Base-by-base conservation (phyloP, 140 eudicot genomes). In the Stevia rebaudiana region DNA sequence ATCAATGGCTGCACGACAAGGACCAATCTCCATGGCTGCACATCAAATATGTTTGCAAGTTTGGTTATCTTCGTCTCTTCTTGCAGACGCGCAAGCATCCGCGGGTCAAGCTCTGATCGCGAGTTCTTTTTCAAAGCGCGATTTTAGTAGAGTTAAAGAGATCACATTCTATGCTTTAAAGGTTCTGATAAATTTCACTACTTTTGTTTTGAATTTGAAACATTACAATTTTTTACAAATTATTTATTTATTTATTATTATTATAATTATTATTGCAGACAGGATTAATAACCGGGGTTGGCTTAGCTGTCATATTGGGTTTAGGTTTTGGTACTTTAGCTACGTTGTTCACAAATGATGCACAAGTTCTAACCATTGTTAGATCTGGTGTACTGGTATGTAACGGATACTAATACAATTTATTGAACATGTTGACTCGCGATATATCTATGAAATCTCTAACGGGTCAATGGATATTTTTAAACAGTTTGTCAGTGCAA, bases 1-100 rank as follows among this genome's bases (percentile, higher is more conserved):
- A 21, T 87, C 98, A 72, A 80, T 92, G 98, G 98, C 98, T 61
- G 98, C 98, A 33, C 84, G 98, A 22, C 85, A 74, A 63, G 98
- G 98, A 44, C 81, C 98, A n/a, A 39, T 79, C 3, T 79, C 90
- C 50, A 92, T 92, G 98, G 98, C 98, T 65, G 98, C 94, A 16
- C 95, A 88, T 79, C 98, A 92, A 57, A 82, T 92, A 65, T 88
- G 95, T 77, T 79, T 92, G 76, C 98, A 92, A 75, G 95, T 92
- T 22, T 92, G 96, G 98, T 77, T 92, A 52, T 85, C 96, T 47
- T 79, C 83, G 4, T 88, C 98, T 44, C 98, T 92, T 48, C 87
- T 92, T 63, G 94, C 95, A 16, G 98, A 92, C 53, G 98, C 95
- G 17, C 85, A 82, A 72, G 96, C 98, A 61, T 81, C 94, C 3